Base-by-base conservation (phyloP, 805 yeast species). In the Wickerhamiella musiphila region DNA sequence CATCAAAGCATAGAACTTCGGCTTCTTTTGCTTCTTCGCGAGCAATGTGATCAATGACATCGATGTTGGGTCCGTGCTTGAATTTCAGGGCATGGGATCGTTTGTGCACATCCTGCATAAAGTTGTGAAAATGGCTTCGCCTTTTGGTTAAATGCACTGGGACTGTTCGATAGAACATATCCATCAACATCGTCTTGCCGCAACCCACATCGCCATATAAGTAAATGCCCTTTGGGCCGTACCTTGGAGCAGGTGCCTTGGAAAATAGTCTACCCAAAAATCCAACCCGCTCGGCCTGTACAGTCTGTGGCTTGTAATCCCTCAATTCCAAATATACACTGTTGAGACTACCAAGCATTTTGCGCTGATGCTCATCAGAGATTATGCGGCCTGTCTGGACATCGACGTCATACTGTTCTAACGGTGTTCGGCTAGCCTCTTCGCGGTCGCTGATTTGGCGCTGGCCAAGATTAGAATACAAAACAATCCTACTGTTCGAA, bases 111-210 rank as follows among this genome's bases (percentile, higher is more conserved):
- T 72, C 68, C 51, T 90, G 96, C 95, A 90, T 90, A 53, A 90
- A 90, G 44, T 83, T 93, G 54, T 90, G 98, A 62, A 90, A 90
- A 54, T 90, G 98, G 29, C 86, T 62, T 41, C 98, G 65, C 44
- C 63, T 66, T 47, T 83, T 82, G 9, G 86, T 66, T 36, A 90
- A 59, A 49, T 77, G 79, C 0, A 54, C 32, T 0, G 96, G 95
- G 12, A 86, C 66, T 0, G 94, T 81, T 14, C 69, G 61, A 55
- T 84, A 90, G 47, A 90, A 90, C 42, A 90, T 61, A 54, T 90
- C 96, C 96, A 90, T 86, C 38, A 90, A 61, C 95, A 90, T 86
- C 6, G 98, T 90, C 51, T 90, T 86, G 4, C 98, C 98, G 54
- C 96, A 84, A 2, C 98, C 98, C 26, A 90, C 98, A 53, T 90